These are phyloP conservation scores for Leishmania martiniquensis DNA, from an alignment of 208 protist species.

Conservation along the genomic window DNA sequence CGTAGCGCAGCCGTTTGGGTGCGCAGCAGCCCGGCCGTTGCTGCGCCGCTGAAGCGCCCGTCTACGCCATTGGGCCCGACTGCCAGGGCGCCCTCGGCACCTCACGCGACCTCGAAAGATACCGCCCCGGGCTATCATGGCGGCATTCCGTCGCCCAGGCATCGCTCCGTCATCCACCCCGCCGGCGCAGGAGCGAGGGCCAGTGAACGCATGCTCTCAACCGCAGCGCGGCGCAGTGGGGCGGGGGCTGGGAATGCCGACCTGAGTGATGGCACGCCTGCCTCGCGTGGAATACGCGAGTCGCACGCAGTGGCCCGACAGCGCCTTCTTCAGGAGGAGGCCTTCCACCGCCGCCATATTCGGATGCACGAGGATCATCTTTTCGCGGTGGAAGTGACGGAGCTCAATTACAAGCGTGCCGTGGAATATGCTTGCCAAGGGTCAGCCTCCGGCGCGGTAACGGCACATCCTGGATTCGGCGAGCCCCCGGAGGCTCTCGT, in stretches of 20 bases:
- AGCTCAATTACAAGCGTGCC: slow-evolving; percentile 31
- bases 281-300: background rate
- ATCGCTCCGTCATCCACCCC: background rate
- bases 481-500: background rate
- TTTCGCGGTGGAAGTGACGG: slow-evolving; percentile 25
- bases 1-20: background rate
- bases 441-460: background rate
- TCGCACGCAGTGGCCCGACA: slow-evolving; percentile 22
- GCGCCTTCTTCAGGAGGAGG: slow-evolving; percentile 33
- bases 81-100: background rate
- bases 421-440: slow-evolving; percentile 13
- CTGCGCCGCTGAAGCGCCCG: background rate
- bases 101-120: background rate
- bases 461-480: background rate
- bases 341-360: slow-evolving; percentile 32
- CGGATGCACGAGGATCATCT: slow-evolving; percentile 30
- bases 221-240: background rate
- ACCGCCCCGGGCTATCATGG: background rate
- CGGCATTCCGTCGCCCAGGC: background rate
- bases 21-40: background rate
- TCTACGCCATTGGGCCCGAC: background rate
- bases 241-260: background rate
- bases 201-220: background rate
- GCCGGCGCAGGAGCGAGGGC: background rate
- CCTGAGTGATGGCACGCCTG: background rate